Conservation (phyloP, 1,284 basidiomycete genomes). For the Crepidotus sp. region DNA sequence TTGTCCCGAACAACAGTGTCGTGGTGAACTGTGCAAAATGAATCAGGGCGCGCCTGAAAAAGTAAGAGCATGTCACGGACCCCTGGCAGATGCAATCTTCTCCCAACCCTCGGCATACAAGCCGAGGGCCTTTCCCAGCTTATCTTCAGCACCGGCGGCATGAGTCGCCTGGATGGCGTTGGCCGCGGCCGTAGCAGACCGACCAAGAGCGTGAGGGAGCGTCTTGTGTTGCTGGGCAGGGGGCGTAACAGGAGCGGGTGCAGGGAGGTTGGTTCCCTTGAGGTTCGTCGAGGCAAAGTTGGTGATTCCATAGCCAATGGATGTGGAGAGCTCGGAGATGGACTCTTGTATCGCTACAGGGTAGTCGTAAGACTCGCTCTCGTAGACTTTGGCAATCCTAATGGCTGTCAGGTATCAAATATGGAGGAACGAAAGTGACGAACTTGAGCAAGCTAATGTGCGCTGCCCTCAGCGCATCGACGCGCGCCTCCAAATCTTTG, state of each 20-base stretch:
- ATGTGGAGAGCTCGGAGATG: conserved; percentile 59
- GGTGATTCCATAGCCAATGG: conserved; percentile 73
- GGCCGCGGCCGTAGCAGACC: conserved; percentile 40
- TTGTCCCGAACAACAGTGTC: conserved; percentile 66
- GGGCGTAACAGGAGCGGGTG: conserved; percentile 40
- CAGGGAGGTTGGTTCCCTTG: conserved; percentile 67
- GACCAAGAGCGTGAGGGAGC: conserved; percentile 85
- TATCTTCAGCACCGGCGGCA: conserved; percentile 5
- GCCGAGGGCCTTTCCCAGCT: conserved; percentile 45
- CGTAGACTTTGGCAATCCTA: conserved; percentile 81
- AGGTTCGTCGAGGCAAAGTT: conserved; percentile 85
- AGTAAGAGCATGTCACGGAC: conserved; percentile 27
- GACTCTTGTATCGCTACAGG: conserved; percentile 69
- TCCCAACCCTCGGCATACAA: conserved; percentile 82
- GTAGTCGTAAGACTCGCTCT: conserved; percentile 47
- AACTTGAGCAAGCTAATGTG: conserved; percentile 79
- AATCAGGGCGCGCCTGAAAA: background rate
- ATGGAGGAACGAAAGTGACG: conserved; percentile 17
- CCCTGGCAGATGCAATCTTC: conserved; percentile 75
- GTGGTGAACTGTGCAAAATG: conserved; percentile 10
- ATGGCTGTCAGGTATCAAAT: background rate
- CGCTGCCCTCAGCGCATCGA: conserved; percentile 82
- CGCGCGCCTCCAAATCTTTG: conserved; percentile 89
- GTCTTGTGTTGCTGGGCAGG: conserved; percentile 78
- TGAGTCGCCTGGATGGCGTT: conserved; percentile 3